A percentile compares a stretch with the other conserved stretches of the same genome.
These are phyloP conservation scores for Gnomoniopsis smithogilvyi DNA, from an alignment of 2,329 filamentous ascomycete species.

Conservation along the genomic window DNA sequence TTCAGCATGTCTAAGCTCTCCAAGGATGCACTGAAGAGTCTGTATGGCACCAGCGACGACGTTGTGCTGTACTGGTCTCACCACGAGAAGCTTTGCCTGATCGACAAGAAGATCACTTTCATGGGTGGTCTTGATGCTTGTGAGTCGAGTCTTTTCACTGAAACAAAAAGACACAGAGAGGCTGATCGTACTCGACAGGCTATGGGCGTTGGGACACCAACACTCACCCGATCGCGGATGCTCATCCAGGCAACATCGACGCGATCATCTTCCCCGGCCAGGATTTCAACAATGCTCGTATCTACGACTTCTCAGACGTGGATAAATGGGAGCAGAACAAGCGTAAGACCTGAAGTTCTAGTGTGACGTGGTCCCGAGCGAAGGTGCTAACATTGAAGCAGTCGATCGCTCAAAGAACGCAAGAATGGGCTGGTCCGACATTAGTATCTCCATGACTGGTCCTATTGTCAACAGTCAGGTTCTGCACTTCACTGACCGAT, in stretches of 20 bases:
- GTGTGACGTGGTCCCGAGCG: not conserved
- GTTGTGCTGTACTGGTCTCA: conserved; percentile 90
- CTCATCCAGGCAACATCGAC: conserved; percentile 74
- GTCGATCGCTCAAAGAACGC: conserved; percentile 75
- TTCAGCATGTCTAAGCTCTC: conserved; percentile 63
- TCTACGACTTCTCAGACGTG: conserved; percentile 79
- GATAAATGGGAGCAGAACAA: conserved; percentile 82
- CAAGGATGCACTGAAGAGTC: conserved; percentile 67
- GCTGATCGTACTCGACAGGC: conserved; percentile 32
- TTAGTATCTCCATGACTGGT: conserved; percentile 73
- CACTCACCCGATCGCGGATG: conserved; percentile 79
- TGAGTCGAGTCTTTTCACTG: conserved; percentile 28
- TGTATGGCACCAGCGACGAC: conserved; percentile 80
- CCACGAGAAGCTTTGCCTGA: conserved; percentile 83
- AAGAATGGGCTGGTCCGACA: conserved; percentile 91
- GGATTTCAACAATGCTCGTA: conserved; percentile 86
- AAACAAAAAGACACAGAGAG: not conserved
- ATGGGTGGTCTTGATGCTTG: conserved; percentile 90
- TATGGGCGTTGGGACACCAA: conserved; percentile 89
- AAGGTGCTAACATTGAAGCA: conserved; percentile 23
- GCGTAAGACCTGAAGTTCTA: conserved; percentile 33
- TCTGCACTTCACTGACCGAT: conserved; percentile 78
- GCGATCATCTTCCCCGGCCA: conserved; percentile 82
- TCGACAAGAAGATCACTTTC: conserved; percentile 78
- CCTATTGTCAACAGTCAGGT: conserved; percentile 72